Conservation (phyloP, 768 basidiomycete species). For the Mycena sanguinolenta region DNA sequence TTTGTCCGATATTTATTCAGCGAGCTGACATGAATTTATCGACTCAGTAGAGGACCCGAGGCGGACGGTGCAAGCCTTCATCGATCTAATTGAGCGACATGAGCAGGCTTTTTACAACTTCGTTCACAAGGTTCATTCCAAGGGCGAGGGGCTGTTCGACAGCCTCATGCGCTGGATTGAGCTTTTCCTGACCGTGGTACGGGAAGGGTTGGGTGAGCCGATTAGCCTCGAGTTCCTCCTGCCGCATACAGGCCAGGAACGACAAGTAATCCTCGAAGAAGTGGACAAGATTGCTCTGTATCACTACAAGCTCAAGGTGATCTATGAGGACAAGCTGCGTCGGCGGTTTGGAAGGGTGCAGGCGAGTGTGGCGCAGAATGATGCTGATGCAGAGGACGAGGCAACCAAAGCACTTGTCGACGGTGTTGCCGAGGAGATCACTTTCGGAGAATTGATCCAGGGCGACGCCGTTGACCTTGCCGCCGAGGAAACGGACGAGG, state of each 20-base stretch:
- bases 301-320: conserved; percentile 94
- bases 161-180: conserved; percentile 98
- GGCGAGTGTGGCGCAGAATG: conserved; percentile 55
- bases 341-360: conserved; percentile 80
- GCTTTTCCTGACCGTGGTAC: conserved; percentile 89
- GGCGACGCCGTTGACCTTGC: conserved; percentile 87
- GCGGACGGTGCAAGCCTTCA: conserved; percentile 91
- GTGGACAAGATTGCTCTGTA: conserved; percentile 92
- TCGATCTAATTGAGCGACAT: conserved; percentile 93
- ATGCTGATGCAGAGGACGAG: conserved; percentile 83
- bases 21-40: conserved; percentile 16
- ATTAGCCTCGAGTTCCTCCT: conserved; percentile 92
- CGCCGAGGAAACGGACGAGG: conserved; percentile 76
- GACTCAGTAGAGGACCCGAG: conserved; percentile 84
- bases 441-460: conserved; percentile 82
- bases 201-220: conserved; percentile 84
- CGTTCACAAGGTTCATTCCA: conserved; percentile 98
- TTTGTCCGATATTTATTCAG: background rate
- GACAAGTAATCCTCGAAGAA: conserved; percentile 83
- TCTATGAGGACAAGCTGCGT: conserved; percentile 93
- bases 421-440: conserved; percentile 84
- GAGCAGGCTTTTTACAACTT: conserved; percentile 97
- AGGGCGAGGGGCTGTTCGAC: conserved; percentile 94
- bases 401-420: conserved; percentile 86
- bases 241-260: conserved; percentile 84